Conservation (phyloP, 2,329 filamentous ascomycete genomes). For the Didymella keratinophila region DNA sequence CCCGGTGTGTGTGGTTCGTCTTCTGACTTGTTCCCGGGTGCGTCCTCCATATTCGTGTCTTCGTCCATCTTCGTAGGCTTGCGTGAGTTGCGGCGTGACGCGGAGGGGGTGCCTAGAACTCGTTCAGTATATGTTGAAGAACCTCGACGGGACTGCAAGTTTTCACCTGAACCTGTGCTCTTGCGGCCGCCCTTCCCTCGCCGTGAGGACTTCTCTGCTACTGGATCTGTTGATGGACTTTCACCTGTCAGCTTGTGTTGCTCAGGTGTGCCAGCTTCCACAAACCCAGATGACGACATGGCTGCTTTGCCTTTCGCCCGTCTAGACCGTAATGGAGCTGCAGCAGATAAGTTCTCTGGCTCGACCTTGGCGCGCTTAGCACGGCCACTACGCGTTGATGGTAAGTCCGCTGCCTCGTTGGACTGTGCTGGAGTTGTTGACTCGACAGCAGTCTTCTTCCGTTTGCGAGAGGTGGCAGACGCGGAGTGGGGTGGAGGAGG, state of each 20-base stretch:
- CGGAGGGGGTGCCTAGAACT: constrained; percentile 36
- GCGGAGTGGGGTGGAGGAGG: constrained; percentile 55
- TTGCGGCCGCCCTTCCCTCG: constrained; percentile 80
- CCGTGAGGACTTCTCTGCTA: constrained; percentile 71
- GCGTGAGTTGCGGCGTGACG: constrained; percentile 44
- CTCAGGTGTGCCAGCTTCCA: constrained; percentile 11
- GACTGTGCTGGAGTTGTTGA: constrained; percentile 56
- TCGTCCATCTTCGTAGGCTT: constrained; percentile 60
- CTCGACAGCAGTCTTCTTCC: constrained; percentile 69
- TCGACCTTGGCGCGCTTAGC: constrained; percentile 71
- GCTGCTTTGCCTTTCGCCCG: constrained; percentile 68
- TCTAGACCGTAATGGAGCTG: constrained; percentile 52
- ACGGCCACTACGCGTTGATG: constrained; percentile 47
- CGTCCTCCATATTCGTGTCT: constrained; percentile 76
- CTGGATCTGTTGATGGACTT: constrained; percentile 70
- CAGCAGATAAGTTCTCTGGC: constrained; percentile 55
- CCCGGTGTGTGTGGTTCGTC: constrained; percentile 49
- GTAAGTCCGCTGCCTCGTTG: constrained; percentile 49
- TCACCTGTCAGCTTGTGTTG: constrained; percentile 32
- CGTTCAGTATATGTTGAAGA: constrained; percentile 37
- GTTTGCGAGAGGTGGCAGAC: constrained; percentile 70
- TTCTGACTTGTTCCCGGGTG: constrained; percentile 67
- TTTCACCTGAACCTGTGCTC: constrained; percentile 65
- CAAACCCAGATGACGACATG: constrained; percentile 78
- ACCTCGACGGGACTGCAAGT: constrained; percentile 25